Evolutionary conservation across 2,329 filamentous ascomycete genomes (phyloP), one percentile per base, ranked within the genome.

Genomic region (Geosmithia putterillii): DNA sequence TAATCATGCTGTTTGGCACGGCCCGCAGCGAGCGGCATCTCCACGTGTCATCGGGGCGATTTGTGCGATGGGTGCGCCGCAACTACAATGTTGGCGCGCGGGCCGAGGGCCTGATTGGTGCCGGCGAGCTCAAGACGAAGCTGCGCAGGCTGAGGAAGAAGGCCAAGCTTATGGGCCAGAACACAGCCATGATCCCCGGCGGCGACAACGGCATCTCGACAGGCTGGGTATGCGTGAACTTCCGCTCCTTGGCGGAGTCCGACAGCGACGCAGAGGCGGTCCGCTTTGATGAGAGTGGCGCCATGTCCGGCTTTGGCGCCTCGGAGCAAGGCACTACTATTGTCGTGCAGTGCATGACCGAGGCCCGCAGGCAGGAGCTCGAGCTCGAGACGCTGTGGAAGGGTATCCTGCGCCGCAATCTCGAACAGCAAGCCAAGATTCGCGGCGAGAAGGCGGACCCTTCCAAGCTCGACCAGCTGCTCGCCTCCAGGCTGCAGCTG

Each of bases 221-320:
- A 1, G 89, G 88, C 9, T 98, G 92, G 92, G 83, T 98, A 18
- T 98, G 92, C 61, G 85, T 96, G 47, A 94, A 95, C 57, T 74
- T 92, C 9, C 86, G 86, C 4, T 76, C 75, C 15, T 71, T 87
- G 1, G 10, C 28, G 10, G 28, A 32, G 28, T 9, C 10, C 15
- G 38, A 20, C 19, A 67, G 71, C n/a, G 54, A 58, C 15, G 55
- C 58, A 8, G 70, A 76, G 47, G 56, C 62, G 14, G 57, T 63
- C 10, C 61, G 66, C 21, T 56, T 71, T 34, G 67, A 71, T 18
- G 64, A 66, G 15, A 62, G 64, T 12, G 70, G 77, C 14, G 69
- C 74, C 8, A 78, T 89, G 45, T 80, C 87, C 28, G 90, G 90
- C 0, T 95, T 95, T 55, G 86, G 87, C 2, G 57, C 67, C 1